phyloP scores from a whole-genome alignment of 139 green algal genomes.

The Micractinium sp. region DNA sequence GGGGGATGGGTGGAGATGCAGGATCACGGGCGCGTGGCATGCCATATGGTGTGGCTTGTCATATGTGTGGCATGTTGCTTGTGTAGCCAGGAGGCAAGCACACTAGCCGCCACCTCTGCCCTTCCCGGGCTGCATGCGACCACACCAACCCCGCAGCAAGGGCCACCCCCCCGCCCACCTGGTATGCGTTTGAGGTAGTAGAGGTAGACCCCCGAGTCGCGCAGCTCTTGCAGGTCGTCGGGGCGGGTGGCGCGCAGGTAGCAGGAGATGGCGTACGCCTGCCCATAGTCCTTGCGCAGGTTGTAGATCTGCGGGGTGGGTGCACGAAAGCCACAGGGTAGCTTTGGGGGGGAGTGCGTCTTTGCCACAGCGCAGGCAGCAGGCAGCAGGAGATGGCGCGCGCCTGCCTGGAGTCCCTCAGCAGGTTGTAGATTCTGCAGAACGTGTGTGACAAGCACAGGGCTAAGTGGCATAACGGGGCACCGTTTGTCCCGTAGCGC shows the following conservation, averaged over 20 bases:
- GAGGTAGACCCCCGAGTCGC: conserved; percentile 39
- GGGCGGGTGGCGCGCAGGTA: conserved; percentile 45
- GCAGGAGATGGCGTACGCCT: conserved; percentile 13
- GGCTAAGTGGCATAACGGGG: too few relatives aligned
- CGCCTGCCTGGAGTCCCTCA: neutral
- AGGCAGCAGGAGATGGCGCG: conserved; percentile 34
- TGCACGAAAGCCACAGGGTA: too few relatives aligned
- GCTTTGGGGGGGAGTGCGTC: too few relatives aligned
- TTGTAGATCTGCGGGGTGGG: conserved; percentile 27
- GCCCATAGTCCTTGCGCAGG: neutral
- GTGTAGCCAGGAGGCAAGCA: too few relatives aligned
- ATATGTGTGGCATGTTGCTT: too few relatives aligned
- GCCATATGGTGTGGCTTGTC: too few relatives aligned
- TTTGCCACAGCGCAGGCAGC: too few relatives aligned
- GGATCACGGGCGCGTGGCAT: neutral
- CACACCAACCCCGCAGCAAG: too few relatives aligned
- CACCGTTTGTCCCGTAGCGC: too few relatives aligned
- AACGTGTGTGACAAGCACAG: neutral
- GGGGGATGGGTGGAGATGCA: neutral
- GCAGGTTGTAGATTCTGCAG: conserved; percentile 28
- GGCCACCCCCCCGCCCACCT: neutral
- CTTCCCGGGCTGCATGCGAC: too few relatives aligned
- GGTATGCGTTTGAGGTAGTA: conserved; percentile 40
- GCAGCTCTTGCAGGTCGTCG: conserved; percentile 33
- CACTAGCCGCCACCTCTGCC: too few relatives aligned